Evolutionary conservation across 2,329 filamentous ascomycete species (phyloP).

Genomic region (Exserohilum rostratum): DNA sequence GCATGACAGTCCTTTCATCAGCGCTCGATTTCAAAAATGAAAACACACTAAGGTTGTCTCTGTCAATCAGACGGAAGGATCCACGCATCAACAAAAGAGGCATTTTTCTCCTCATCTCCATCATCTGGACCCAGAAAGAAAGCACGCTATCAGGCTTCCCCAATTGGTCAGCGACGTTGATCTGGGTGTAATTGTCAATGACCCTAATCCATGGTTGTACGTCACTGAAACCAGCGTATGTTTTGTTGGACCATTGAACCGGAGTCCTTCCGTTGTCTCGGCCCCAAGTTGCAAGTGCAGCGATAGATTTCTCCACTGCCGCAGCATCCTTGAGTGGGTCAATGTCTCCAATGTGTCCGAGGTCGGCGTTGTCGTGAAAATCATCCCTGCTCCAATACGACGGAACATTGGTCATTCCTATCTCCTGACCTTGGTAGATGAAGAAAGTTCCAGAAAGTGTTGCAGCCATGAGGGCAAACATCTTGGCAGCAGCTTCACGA

Average conservation of each 20-base stretch:
- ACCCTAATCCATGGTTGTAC: conserved; percentile 71
- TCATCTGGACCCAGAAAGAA: conserved; percentile 66
- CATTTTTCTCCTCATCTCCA: conserved; percentile 61
- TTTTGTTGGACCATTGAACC: conserved; percentile 18
- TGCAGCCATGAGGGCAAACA: conserved; percentile 57
- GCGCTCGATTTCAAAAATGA: conserved; percentile 49
- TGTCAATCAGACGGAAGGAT: conserved; percentile 62
- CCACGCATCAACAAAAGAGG: conserved; percentile 69
- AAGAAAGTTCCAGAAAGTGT: conserved; percentile 61
- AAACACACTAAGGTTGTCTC: conserved; percentile 61
- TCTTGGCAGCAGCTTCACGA: conserved; percentile 3
- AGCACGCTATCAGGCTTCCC: conserved; percentile 60
- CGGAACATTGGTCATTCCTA: conserved; percentile 65
- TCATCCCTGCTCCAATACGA: conserved; percentile 53
- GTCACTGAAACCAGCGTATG: conserved; percentile 28
- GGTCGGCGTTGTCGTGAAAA: conserved; percentile 64
- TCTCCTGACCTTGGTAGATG: conserved; percentile 67
- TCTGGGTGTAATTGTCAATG: conserved; percentile 64
- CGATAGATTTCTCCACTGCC: neutral
- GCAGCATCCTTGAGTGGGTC: neutral
- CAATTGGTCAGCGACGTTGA: conserved; percentile 65
- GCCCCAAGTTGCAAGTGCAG: neutral
- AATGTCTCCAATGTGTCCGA: neutral
- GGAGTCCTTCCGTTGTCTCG: conserved; percentile 2
- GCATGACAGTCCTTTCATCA: conserved; percentile 34